phyloP scores from a whole-genome alignment of 2,329 filamentous ascomycete genomes.

The Paramyrothecium roridum region DNA sequence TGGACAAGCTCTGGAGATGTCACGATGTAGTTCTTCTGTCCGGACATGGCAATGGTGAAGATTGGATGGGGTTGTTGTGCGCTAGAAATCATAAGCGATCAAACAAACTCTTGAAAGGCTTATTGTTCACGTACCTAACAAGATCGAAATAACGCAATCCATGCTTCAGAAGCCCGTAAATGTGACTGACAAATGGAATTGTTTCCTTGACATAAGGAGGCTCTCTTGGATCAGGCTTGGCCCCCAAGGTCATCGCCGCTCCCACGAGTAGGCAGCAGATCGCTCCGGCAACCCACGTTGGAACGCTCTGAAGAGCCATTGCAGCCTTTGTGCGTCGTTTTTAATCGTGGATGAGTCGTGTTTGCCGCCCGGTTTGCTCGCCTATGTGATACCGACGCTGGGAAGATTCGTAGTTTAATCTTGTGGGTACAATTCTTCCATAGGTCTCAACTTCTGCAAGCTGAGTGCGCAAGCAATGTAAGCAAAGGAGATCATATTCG shows the following conservation, averaged over 20 bases:
- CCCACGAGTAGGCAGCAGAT: slow-evolving; percentile 8
- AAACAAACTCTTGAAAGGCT: background rate
- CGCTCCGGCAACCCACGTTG: slow-evolving; percentile 1
- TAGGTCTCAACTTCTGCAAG: no score
- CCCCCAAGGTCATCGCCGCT: slow-evolving; percentile 1
- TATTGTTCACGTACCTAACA: slow-evolving; percentile 3
- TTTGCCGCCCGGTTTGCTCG: no score
- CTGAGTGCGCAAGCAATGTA: no score
- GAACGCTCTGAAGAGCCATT: slow-evolving; percentile 9
- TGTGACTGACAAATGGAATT: slow-evolving; percentile 10
- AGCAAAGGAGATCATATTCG: no score
- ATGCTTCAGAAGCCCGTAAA: slow-evolving; percentile 12
- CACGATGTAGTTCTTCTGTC: slow-evolving; percentile 16
- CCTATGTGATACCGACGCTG: no score
- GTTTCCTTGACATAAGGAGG: slow-evolving; percentile 10
- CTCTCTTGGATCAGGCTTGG: slow-evolving; percentile 9
- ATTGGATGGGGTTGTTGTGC: slow-evolving; percentile 14
- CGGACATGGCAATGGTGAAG: slow-evolving; percentile 17
- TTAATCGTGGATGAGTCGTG: no score
- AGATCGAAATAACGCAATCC: slow-evolving; percentile 13
- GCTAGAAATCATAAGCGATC: slow-evolving; percentile 4
- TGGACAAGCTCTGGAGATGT: slow-evolving; percentile 16
- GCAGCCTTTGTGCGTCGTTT: no score
- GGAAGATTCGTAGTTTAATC: no score
- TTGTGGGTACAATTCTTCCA: no score